phyloP scores from a whole-genome alignment of 768 basidiomycete genomes.

The Mycena vulgaris region DNA sequence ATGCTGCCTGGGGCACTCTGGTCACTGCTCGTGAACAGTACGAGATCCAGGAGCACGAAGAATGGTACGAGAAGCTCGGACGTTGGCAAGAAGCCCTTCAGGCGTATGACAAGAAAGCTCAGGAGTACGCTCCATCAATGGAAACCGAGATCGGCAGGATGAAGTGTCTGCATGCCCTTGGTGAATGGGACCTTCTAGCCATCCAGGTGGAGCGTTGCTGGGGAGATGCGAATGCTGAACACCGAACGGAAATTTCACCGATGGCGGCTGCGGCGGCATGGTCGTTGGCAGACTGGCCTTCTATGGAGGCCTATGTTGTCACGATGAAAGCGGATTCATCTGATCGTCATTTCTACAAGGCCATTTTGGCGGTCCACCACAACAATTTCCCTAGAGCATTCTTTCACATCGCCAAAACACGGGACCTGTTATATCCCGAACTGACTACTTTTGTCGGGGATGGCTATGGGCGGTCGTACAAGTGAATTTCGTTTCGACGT shows the following conservation, averaged over 20 bases:
- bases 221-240: conserved; percentile 85
- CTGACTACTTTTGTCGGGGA: conserved; percentile 94
- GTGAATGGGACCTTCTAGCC: conserved; percentile 96
- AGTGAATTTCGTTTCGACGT: conserved; percentile 65
- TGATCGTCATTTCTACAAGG: conserved; percentile 95
- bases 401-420: conserved; percentile 91
- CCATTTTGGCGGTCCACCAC: conserved; percentile 95
- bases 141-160: conserved; percentile 91
- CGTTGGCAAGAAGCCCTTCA: conserved; percentile 95
- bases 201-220: conserved; percentile 90
- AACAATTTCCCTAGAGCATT: conserved; percentile 95
- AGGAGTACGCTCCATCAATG: conserved; percentile 81
- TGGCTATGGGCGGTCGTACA: conserved; percentile 97
- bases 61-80: conserved; percentile 98
- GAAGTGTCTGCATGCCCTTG: conserved; percentile 96
- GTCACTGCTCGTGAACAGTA: conserved; percentile 91
- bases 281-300: conserved; percentile 97
- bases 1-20: conserved; percentile 98
- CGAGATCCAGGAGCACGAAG: conserved; percentile 93
- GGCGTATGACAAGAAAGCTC: conserved; percentile 86
- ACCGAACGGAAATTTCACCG: conserved; percentile 92
- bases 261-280: conserved; percentile 98
- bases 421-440: conserved; percentile 93
- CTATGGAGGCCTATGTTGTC: conserved; percentile 97
- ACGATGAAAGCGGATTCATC: conserved; percentile 95